Evolutionary conservation across 805 yeast species (phyloP).

Genomic region (Candida nonsorbophila): DNA sequence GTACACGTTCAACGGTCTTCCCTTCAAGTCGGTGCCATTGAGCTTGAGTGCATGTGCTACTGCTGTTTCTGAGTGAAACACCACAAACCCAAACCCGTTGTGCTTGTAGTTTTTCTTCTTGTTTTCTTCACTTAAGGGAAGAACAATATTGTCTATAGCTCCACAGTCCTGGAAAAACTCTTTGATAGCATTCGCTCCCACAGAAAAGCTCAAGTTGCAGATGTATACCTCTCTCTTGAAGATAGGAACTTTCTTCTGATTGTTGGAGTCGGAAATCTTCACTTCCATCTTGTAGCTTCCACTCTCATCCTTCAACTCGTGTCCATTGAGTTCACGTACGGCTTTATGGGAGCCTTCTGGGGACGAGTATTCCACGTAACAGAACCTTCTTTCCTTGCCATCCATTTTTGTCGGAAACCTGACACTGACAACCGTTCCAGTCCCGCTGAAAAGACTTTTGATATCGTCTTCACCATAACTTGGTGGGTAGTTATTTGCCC

Average conservation of each 20-base stretch:
- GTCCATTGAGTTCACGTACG: conserved; percentile 34
- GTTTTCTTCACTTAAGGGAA: conserved; percentile 39
- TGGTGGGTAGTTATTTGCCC: conserved; percentile 75
- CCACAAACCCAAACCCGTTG: conserved; percentile 65
- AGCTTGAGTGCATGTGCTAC: conserved; percentile 44
- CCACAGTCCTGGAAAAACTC: conserved; percentile 48
- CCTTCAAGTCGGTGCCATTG: conserved; percentile 39
- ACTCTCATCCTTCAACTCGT: conserved; percentile 21
- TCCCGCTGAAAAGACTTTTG: conserved; percentile 29
- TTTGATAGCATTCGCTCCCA: conserved; percentile 32
- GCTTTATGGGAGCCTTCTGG: conserved; percentile 43
- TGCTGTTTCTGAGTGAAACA: conserved; percentile 36
- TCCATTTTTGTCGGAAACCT: conserved; percentile 56
- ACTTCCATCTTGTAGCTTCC: conserved; percentile 42
- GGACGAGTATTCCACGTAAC: conserved; percentile 57
- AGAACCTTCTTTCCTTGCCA: conserved; percentile 48
- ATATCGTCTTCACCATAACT: conserved; percentile 36
- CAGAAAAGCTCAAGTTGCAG: conserved; percentile 42
- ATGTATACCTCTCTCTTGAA: conserved; percentile 9
- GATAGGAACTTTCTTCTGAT: conserved; percentile 14
- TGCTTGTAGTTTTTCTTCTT: conserved; percentile 29
- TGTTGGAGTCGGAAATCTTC: conserved; percentile 56
- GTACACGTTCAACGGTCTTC: conserved; percentile 44
- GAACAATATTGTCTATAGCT: conserved; percentile 41
- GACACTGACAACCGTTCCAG: conserved; percentile 42